phyloP scores from a whole-genome alignment of 164 flowering plant genomes.

The Stephania japonica region DNA sequence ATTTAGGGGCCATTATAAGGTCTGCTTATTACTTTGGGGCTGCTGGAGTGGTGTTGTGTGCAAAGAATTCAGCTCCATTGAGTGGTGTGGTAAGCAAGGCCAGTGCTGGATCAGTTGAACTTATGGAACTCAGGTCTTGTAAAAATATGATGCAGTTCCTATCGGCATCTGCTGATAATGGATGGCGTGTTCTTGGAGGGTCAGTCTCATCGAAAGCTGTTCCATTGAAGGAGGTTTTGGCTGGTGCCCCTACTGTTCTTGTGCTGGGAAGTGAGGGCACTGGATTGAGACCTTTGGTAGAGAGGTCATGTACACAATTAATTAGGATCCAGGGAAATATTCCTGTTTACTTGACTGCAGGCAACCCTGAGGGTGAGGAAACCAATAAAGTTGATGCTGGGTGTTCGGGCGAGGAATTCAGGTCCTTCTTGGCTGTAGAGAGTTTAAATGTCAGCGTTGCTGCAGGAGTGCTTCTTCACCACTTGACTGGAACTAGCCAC shows the following conservation, averaged over 20 bases:
- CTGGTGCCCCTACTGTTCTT: conserved; percentile 80
- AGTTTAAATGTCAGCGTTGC: conserved; percentile 99
- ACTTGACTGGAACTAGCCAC: conserved; percentile 50
- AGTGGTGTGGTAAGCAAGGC: conserved; percentile 99
- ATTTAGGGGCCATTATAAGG: conserved; percentile 87
- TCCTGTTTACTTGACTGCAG: conserved; percentile 31
- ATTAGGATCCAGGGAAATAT: conserved; percentile 67
- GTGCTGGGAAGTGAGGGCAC: conserved; percentile 96
- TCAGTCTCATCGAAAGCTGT: conserved; percentile 72
- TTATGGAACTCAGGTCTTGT: conserved; percentile 86
- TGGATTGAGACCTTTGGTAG: conserved; percentile 92
- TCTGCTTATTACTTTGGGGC: conserved; percentile 96
- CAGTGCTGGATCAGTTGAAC: conserved; percentile 93
- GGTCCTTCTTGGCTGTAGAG: conserved; percentile 87
- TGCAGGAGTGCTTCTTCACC: conserved; percentile 93
- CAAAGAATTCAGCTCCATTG: conserved; percentile 94
- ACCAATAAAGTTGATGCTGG: conserved; percentile 19
- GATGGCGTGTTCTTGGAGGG: conserved; percentile 94
- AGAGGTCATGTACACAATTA: conserved; percentile 79
- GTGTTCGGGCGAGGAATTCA: conserved; percentile 40
- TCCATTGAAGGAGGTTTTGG: conserved; percentile 55
- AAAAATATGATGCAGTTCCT: conserved; percentile 98
- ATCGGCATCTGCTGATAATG: conserved; percentile 68
- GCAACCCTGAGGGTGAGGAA: conserved; percentile 33
- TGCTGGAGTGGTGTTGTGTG: conserved; percentile 86